Base-by-base conservation (phyloP, 2,329 filamentous ascomycete species). In the Diplodia sapinea region DNA sequence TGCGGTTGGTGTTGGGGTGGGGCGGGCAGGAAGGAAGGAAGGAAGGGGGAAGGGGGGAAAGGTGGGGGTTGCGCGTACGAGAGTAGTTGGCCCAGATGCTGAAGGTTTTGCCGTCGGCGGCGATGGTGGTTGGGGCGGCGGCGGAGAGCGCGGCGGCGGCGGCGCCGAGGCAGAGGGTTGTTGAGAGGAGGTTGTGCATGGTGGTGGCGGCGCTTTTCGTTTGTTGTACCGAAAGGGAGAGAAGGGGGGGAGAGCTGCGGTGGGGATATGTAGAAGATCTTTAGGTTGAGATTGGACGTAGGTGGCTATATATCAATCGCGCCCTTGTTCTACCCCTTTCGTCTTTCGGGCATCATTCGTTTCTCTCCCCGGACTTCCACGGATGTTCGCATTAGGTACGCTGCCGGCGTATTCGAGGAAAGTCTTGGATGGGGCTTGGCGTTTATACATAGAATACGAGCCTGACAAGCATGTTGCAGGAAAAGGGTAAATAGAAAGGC, bases 41-140 rank as follows among this genome's bases (percentile, higher is more conserved):
- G 33, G 20, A 23, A 13, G 23, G 6, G 2, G n/a, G 36, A 29
- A 13, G 7, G 23, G 23, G 23, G 26, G 13, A 4, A 2, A 23
- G 13, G 20, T 12, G 17, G 17, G 49, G 7, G 26, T 9, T 9
- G 23, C 15, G 17, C 56, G 12, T 31, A 59, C 56, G 56, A n/a
- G 56, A 59, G 38, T 47, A 59, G 36, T 59, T 38, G 36, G 38
- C 38, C 56, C 38, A 59, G 56, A 59, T 47, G 38, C 23, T 26
- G 56, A 59, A 59, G 6, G 56, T 59, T 15, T 47, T 59, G 36
- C 56, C 56, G 17, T 59, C 56, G 23, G 23, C 38, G 38, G 56
- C 56, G 38, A 59, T 20, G 15, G 56, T 31, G 38, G 56, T 59
- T 3, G 52, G 52, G 29, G 17, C 17, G 20, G 56, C 56, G 23